Evolutionary conservation across 2,329 filamentous ascomycete genomes (phyloP), one percentile per base, ranked within the genome.

Genomic region (Ceratocystis papillata): DNA sequence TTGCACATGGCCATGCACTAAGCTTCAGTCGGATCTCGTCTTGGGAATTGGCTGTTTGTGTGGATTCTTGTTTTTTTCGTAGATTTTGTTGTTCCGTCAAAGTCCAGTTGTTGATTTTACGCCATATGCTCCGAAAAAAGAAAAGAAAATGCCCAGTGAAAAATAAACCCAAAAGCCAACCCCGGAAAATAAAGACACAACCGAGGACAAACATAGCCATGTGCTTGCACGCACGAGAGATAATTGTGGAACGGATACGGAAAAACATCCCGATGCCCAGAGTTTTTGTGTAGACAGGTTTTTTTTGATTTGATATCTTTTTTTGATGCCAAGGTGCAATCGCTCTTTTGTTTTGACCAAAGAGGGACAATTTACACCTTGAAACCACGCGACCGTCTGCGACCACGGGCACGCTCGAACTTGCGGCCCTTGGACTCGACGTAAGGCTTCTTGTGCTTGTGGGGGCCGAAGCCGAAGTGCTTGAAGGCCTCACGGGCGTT

Each of bases 361-460:
- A 67, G 20, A 41, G 45, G 62, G 28, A 64, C 15, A 65, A 62
- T 78, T 90, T 96, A 99, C 78, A 99, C 94, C 91, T 99, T 99
- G 92, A 99, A 99, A 86, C 95, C 94, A 77, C 89, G 87, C 75
- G 92, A 97, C 79, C 91, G 85, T 88, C 94, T 95, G 82, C 94
- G 92, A 81, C 94, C 95, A 94, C 94, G 92, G 76, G 92, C 94
- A 76, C 87, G 86, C 88, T 99, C 95, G 84, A 99, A 99, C 86
- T 99, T 99, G 82, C 94, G 89, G 77, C 95, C 95, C 89, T 99
- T 99, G 84, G 90, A 96, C 81, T 90, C 85, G 76, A 99, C 85
- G 74, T 96, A 89, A 73, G 93, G 93, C 86, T 96, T 97, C 93
- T 97, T 99, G 88, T 96, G 83, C 80, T 87, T 92, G 87, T 99